A percentile compares a stretch with the other conserved stretches of the same genome.
phyloP scores from a whole-genome alignment of 176 grass and related monocot genomes.

The Puccinellia tenuiflora region DNA sequence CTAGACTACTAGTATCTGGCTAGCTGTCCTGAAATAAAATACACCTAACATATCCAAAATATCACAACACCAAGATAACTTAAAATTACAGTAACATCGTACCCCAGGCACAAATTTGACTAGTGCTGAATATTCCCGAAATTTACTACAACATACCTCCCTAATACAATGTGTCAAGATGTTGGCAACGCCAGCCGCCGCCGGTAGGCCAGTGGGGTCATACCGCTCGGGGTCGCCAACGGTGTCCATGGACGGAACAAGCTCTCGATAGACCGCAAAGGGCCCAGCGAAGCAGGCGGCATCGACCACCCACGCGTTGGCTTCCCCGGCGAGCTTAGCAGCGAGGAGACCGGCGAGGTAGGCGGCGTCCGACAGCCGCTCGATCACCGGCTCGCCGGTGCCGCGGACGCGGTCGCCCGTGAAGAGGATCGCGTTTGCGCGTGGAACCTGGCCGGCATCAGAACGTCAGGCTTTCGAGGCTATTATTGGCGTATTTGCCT shows the following conservation, averaged over 20 bases:
- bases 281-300: conserved; percentile 55
- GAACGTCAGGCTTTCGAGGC: background rate
- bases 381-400: conserved; percentile 56
- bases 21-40: background rate
- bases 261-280: conserved; percentile 62
- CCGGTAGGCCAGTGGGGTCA: conserved; percentile 62
- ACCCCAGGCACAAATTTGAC: background rate
- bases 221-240: conserved; percentile 60
- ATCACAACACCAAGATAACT: background rate
- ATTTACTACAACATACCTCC: conserved; percentile 47
- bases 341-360: conserved; percentile 45
- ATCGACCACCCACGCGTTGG: conserved; percentile 81
- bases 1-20: too few species aligned
- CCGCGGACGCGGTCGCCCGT: conserved; percentile 62
- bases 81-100: background rate
- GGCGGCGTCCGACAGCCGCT: conserved; percentile 55
- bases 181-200: conserved; percentile 42
- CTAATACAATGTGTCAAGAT: conserved; percentile 41
- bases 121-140: background rate
- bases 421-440: conserved; percentile 73
- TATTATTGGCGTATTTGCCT: background rate
- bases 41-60: background rate
- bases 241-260: conserved; percentile 50
- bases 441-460: conserved; percentile 43
- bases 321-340: conserved; percentile 41